Base-by-base conservation (phyloP, 2,329 filamentous ascomycete genomes). In the Aciculosporium take region DNA sequence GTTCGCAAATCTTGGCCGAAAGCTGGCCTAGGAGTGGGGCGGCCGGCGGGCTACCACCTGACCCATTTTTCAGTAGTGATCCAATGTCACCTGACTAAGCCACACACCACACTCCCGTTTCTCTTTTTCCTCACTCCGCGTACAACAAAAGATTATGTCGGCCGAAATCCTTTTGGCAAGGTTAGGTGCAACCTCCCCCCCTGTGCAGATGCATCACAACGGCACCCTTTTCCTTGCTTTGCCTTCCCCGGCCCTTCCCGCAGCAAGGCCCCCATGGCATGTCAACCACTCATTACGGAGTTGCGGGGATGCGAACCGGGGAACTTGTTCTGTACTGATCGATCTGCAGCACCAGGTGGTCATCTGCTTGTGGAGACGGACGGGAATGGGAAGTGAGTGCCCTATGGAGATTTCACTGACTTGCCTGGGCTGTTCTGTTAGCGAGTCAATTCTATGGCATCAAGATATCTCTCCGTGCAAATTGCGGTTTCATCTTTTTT, bases 1-100 rank as follows among this genome's bases (percentile, higher is more conserved):
- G 24, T 43, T 43, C 12, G 41, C 13, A 23, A 27, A 43, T 24
- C 31, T 39, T 43, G 24, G 41, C 41, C 37, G 41, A 42, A 40
- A 40, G 40, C 36, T 37, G 27, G 40, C 37, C 40, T 33, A 40
- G 37, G 28, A 25, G 20, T 17, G 36, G 35, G 31, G 18, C 31
- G 21, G 27, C 20, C 34, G 25, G 28, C 13, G 30, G 6, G 15
- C 30, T n/a, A 10, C 17, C 9, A 20, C 17, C 4, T 29, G 37
- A 42, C 39, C 21, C 20, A 27, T 17, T 37, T 39, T 24, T n/a
- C n/a, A n/a, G n/a, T n/a, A 39, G 36, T 35, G 39, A 39, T 37
- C 21, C 24, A 27, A 17, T 40, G 29, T n/a, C 38, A 39, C 29
- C 15, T 40, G 21, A 18, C 32, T n/a, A 6, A 13, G 5, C 24